Evolutionary conservation across 805 yeast genomes (phyloP), one percentile per base, ranked within the genome.

Genomic region (Ogataea pini): DNA sequence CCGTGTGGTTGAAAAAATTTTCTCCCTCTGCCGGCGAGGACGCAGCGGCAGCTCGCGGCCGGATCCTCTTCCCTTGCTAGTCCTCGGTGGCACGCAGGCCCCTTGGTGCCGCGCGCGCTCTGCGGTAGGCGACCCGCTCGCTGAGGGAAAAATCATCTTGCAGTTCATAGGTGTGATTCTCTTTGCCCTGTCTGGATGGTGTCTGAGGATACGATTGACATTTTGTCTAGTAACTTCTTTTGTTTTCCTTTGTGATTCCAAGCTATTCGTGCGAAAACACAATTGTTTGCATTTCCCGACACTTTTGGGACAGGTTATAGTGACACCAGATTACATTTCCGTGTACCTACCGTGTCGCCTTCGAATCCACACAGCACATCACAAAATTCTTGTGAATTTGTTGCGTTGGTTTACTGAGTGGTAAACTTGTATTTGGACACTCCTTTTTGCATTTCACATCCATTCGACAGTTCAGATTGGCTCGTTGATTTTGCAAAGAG

Each of bases 261-360:
- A 17, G 37, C 24, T 13, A 17, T 24, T 27, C n/a, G 33, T 6
- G 25, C 25, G 42, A 18, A 17, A 13, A n/a, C 25, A 39, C 19
- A 4, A 28, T 27, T 27, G 20, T 28, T 27, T 25, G 42, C 33
- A 39, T 39, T 39, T 14, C 33, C 33, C 22, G 16, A 27, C 16
- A 39, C 14, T n/a, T 18, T 27, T 39, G 42, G 42, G 42, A 17
- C 32, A n/a, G 33, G 42, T 25, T 32, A 39, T 8, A n/a, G 25
- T 8, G 25, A 22, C 33, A 18, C 33, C 24, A 27, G 17, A 14
- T 14, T n/a, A 16, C 42, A 10, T 5, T 14, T 38, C n/a, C 20
- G 12, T 14, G 20, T 17, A 10, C 19, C 37, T 14, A 17, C 37
- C 24, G 12, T 18, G 24, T 18, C 37, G 24, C 19, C 24, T 14